A percentile compares a stretch with the other conserved stretches of the same genome.
These are phyloP conservation scores for Apiospora aurea DNA, from an alignment of 2,329 filamentous ascomycete genomes.

Conservation along the genomic window DNA sequence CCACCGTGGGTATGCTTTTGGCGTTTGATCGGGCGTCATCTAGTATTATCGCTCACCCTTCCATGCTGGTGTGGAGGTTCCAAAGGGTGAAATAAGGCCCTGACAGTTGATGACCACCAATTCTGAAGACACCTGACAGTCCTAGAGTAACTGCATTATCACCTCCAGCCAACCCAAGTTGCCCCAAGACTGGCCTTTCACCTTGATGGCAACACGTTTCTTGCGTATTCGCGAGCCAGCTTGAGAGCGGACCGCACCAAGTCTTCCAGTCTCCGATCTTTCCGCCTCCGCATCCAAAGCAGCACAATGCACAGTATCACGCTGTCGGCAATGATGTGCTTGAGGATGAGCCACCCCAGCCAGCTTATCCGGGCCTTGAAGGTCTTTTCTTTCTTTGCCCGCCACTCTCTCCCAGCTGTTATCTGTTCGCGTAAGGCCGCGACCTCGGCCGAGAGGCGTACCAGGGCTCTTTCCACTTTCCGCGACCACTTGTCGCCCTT, in stretches of 20 bases:
- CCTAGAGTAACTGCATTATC: neutral
- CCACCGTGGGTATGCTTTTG: neutral
- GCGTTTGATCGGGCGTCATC: too few species aligned
- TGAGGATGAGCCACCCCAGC: constrained; percentile 71
- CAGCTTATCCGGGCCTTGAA: constrained; percentile 75
- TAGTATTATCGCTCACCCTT: neutral
- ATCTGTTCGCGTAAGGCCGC: constrained; percentile 93
- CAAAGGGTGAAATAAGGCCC: neutral
- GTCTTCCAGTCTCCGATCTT: constrained; percentile 76
- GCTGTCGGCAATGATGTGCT: constrained; percentile 78
- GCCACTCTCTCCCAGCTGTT: constrained; percentile 76
- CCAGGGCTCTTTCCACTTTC: constrained; percentile 83
- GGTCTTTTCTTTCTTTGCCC: constrained; percentile 68
- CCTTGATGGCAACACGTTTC: constrained; percentile 65
- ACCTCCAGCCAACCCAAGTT: neutral
- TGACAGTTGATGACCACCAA: neutral
- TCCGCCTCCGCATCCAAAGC: constrained; percentile 74
- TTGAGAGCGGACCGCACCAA: constrained; percentile 70
- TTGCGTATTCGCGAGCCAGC: constrained; percentile 64
- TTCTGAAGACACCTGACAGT: neutral
- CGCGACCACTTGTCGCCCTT: constrained; percentile 73
- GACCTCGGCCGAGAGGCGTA: constrained; percentile 90
- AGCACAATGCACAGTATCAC: constrained; percentile 70
- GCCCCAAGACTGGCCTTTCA: constrained; percentile 42
- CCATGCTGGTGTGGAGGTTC: neutral